Evolutionary conservation across 2,329 filamentous ascomycete genomes (phyloP).

Genomic region (Aspergillus texensis): DNA sequence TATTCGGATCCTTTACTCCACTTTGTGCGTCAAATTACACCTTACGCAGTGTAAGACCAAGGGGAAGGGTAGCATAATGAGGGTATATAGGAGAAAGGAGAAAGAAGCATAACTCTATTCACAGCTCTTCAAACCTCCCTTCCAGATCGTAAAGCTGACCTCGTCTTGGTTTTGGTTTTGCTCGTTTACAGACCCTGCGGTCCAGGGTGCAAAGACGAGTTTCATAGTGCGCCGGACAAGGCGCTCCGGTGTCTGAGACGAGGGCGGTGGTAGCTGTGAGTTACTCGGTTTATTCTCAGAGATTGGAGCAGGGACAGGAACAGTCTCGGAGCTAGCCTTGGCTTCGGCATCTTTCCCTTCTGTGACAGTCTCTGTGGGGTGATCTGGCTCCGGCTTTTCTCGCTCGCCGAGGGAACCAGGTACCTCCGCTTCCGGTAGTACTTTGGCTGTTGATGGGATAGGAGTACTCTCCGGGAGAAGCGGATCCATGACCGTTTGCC

Average conservation of each 20-base stretch:
- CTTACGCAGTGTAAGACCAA: background rate
- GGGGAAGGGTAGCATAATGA: background rate
- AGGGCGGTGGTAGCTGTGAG: background rate
- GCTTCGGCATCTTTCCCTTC: background rate
- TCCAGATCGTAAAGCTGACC: constrained; percentile 75
- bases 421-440: background rate
- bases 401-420: background rate
- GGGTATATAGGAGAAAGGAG: background rate
- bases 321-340: background rate
- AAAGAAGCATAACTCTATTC: background rate
- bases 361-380: no score
- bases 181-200: constrained; percentile 54
- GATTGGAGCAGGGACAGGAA: background rate
- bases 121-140: constrained; percentile 55
- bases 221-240: constrained; percentile 74
- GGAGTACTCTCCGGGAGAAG: background rate
- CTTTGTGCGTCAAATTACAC: background rate
- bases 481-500: constrained; percentile 45
- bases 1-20: background rate
- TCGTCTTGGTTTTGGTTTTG: constrained; percentile 40
- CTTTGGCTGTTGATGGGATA: background rate
- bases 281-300: background rate
- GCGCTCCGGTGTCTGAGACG: constrained; percentile 1
- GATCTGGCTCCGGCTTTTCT: background rate
- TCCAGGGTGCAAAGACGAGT: constrained; percentile 86